Evolutionary conservation across 2,329 filamentous ascomycete genomes (phyloP).

Genomic region (Colletotrichum truncatum): DNA sequence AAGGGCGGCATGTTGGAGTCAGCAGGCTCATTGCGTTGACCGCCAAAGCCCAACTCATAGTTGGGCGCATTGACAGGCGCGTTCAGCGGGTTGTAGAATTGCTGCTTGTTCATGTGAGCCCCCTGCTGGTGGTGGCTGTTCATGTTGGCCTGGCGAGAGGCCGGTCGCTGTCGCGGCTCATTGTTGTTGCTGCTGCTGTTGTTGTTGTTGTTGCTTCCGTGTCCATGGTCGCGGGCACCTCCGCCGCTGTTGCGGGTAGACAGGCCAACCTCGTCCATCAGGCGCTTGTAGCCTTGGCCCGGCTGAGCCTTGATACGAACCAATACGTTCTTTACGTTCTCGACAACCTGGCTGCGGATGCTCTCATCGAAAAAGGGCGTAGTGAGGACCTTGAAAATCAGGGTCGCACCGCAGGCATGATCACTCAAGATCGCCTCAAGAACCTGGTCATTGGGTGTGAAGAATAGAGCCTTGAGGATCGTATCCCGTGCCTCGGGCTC

Average conservation of each 20-base stretch:
- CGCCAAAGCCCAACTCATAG: slow-evolving; percentile 62
- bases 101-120: slow-evolving; percentile 53
- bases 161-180: slow-evolving; percentile 64
- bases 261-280: slow-evolving; percentile 98
- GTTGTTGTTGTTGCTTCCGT: slow-evolving; percentile 35
- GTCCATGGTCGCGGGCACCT: slow-evolving; percentile 53
- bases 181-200: slow-evolving; percentile 44
- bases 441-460: slow-evolving; percentile 85
- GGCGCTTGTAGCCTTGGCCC: slow-evolving; percentile 93
- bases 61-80: slow-evolving; percentile 47
- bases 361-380: slow-evolving; percentile 97
- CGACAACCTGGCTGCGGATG: slow-evolving; percentile 86
- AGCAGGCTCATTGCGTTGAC: slow-evolving; percentile 61
- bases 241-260: slow-evolving; percentile 68
- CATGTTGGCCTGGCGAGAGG: slow-evolving; percentile 61
- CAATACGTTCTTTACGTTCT: slow-evolving; percentile 91
- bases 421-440: slow-evolving; percentile 92
- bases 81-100: slow-evolving; percentile 62
- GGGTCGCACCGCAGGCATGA: slow-evolving; percentile 88
- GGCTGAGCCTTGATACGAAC: slow-evolving; percentile 92
- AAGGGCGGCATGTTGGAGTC: slow-evolving; percentile 61
- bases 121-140: slow-evolving; percentile 54
- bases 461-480: slow-evolving; percentile 91
- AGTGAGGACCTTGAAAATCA: slow-evolving; percentile 98
- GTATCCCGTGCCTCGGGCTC: slow-evolving; percentile 92